Evolutionary conservation across 768 basidiomycete genomes (phyloP).

Genomic region (Mycena belliarum): DNA sequence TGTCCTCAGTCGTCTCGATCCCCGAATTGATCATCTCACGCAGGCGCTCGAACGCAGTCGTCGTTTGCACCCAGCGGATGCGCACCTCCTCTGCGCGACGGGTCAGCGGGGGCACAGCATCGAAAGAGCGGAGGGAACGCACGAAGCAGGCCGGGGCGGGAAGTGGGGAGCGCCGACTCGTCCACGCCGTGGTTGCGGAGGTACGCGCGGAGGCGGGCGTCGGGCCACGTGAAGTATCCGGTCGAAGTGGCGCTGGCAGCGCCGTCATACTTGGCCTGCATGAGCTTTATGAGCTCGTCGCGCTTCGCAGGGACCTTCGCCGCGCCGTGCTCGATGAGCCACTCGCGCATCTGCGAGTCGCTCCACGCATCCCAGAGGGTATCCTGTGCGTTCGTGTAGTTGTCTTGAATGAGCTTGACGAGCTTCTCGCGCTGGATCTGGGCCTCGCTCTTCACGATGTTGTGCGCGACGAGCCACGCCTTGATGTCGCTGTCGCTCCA

Average conservation of each 20-base stretch:
- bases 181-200: constrained; percentile 74
- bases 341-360: constrained; percentile 68
- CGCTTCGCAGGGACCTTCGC: constrained; percentile 63
- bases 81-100: constrained; percentile 63
- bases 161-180: constrained; percentile 65
- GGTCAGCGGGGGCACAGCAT: background rate
- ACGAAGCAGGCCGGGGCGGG: constrained; percentile 81
- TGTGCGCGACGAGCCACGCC: constrained; percentile 76
- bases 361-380: constrained; percentile 71
- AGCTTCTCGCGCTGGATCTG: constrained; percentile 74
- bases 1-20: constrained; percentile 77
- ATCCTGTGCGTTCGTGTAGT: constrained; percentile 63
- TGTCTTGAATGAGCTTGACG: constrained; percentile 71
- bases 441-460: constrained; percentile 70
- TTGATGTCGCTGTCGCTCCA: constrained; percentile 84
- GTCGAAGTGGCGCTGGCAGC: constrained; percentile 43
- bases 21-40: constrained; percentile 66
- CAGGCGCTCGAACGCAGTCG: constrained; percentile 61
- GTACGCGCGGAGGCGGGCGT: constrained; percentile 88
- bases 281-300: constrained; percentile 73
- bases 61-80: constrained; percentile 75
- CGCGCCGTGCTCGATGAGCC: constrained; percentile 76
- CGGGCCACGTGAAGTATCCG: constrained; percentile 84
- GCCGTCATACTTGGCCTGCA: constrained; percentile 69
- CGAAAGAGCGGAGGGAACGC: constrained; percentile 17